Conservation (phyloP, 1,284 basidiomycete genomes). For the Tremellales sp. region DNA sequence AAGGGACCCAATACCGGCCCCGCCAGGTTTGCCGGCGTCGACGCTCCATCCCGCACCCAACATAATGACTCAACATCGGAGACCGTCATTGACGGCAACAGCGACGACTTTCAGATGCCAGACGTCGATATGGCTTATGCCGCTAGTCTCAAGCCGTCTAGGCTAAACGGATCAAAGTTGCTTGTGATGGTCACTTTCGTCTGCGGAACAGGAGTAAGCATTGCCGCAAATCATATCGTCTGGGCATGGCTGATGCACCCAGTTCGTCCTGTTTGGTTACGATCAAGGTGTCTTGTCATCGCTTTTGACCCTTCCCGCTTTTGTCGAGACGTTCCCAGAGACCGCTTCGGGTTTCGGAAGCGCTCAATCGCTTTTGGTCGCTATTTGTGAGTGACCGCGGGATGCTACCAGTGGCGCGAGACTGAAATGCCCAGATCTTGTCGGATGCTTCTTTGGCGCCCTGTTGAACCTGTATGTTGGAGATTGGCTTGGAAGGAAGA, state of each 20-base stretch:
- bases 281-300: slow-evolving; percentile 29
- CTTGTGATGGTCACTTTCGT: no score
- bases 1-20: background rate
- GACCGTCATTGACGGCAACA: background rate
- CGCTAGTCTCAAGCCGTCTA: background rate
- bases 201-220: background rate
- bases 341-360: slow-evolving; percentile 19
- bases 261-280: background rate
- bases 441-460: slow-evolving; percentile 48
- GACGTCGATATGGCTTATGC: background rate
- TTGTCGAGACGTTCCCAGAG: slow-evolving; percentile 28
- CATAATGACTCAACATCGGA: background rate
- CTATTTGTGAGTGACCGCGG: slow-evolving; percentile 6
- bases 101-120: background rate
- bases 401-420: background rate
- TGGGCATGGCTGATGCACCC: no score
- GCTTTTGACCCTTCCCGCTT: slow-evolving; percentile 37
- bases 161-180: background rate
- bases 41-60: background rate
- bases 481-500: slow-evolving; percentile 39
- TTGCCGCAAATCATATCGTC: background rate
- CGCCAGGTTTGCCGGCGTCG: background rate
- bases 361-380: slow-evolving; percentile 37
- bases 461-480: slow-evolving; percentile 46
- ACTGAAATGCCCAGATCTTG: slow-evolving; percentile 29